Percentiles rank a stretch among this genome's conserved stretches.
Conservation (phyloP, 1,284 basidiomycete genomes). For the Moesziomyces aphidis region DNA sequence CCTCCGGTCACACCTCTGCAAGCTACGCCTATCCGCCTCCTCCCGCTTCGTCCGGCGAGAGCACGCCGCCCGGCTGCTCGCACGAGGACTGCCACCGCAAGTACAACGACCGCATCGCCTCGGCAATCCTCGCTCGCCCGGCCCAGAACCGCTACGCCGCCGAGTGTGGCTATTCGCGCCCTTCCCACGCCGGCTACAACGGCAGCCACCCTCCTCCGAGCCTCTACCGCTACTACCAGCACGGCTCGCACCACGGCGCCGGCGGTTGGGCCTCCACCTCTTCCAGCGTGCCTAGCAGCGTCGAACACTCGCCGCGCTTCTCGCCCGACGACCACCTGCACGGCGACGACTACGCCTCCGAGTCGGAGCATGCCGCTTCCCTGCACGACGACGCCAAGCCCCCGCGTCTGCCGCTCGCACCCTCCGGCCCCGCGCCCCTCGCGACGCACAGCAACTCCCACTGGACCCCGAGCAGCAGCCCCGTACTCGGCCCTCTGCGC, state of each 20-base stretch:
- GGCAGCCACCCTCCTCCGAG: slow-evolving; percentile 47
- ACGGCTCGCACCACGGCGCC: slow-evolving; percentile 35
- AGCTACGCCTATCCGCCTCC: slow-evolving; percentile 24
- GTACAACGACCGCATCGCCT: slow-evolving; percentile 59
- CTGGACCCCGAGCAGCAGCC: slow-evolving; percentile 65
- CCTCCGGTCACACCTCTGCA: background rate
- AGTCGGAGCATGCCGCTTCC: slow-evolving; percentile 49
- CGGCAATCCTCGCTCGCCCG: slow-evolving; percentile 42
- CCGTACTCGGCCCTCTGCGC: slow-evolving; percentile 64
- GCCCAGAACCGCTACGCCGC: slow-evolving; percentile 27
- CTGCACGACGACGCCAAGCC: slow-evolving; percentile 38
- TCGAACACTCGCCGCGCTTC: slow-evolving; percentile 62
- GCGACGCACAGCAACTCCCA: slow-evolving; percentile 34
- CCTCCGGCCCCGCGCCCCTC: slow-evolving; percentile 8
- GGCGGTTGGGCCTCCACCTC: slow-evolving; percentile 55
- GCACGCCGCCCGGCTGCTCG: slow-evolving; percentile 54
- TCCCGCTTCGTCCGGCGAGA: slow-evolving; percentile 13
- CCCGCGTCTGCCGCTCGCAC: slow-evolving; percentile 19
- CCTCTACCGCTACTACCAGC: slow-evolving; percentile 49
- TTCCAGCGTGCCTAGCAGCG: slow-evolving; percentile 62
- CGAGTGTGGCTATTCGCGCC: slow-evolving; percentile 33
- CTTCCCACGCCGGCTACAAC: slow-evolving; percentile 34
- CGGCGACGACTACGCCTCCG: slow-evolving; percentile 58
- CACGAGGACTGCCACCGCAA: slow-evolving; percentile 62
- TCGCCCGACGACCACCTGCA: slow-evolving; percentile 59